Conservation (phyloP, 345 rosid species). For the Clausena lansium region DNA sequence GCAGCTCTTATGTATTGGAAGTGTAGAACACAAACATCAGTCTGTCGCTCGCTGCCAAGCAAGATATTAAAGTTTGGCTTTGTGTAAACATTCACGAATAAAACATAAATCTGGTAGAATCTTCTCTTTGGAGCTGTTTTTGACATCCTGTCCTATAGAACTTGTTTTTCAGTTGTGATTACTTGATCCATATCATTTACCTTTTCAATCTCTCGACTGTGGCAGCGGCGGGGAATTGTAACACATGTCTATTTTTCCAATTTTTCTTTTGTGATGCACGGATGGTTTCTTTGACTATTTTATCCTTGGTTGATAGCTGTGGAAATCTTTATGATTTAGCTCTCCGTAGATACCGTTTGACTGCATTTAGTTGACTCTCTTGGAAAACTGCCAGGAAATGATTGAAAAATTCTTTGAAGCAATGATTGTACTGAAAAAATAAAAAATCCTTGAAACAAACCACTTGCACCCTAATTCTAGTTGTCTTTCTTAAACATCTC, state of each 20-base stretch:
- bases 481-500: not conserved
- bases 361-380: not conserved
- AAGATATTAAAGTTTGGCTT: not conserved
- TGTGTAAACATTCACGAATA: not conserved
- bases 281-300: not conserved
- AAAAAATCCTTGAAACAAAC: not conserved
- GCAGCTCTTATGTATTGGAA: not conserved
- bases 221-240: not conserved
- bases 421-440: not conserved
- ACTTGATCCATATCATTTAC: not conserved
- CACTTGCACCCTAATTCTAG: not conserved
- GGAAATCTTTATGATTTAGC: not conserved
- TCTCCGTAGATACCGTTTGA: not conserved
- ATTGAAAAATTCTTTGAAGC: not conserved
- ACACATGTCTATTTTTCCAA: not conserved
- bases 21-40: not conserved
- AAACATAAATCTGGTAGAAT: no score
- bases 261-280: not conserved
- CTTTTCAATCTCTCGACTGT: not conserved
- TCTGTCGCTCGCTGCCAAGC: no score
- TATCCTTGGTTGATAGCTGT: not conserved
- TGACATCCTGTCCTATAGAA: not conserved
- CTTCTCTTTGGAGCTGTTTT: not conserved
- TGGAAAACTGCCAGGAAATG: not conserved
- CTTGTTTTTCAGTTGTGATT: not conserved